Conservation (phyloP, 495 filamentous ascomycete species). For the Tricharina praecox region DNA sequence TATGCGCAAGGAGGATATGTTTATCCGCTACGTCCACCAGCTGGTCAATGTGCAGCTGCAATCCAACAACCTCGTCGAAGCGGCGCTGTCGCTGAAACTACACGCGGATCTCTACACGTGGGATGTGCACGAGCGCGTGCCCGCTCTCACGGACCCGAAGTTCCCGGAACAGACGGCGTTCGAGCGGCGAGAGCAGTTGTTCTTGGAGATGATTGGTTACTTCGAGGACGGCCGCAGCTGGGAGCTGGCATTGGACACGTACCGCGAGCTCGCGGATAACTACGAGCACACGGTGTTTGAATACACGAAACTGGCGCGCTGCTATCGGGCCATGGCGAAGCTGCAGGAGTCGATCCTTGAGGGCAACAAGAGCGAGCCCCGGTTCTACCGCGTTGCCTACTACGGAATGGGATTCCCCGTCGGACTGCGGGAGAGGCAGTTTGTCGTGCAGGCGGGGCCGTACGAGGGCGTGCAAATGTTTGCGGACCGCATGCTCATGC, state of each 20-base stretch:
- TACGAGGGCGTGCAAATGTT: constrained; percentile 65
- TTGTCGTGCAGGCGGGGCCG: constrained; percentile 69
- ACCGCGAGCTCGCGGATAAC: constrained; percentile 74
- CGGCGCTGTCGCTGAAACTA: constrained; percentile 72
- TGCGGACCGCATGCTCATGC: constrained; percentile 80
- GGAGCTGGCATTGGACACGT: constrained; percentile 75
- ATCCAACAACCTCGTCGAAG: constrained; percentile 68
- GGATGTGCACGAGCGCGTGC: constrained; percentile 55
- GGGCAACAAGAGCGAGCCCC: constrained; percentile 54
- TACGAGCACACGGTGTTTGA: constrained; percentile 84
- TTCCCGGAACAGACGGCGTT: constrained; percentile 78
- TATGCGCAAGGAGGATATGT: constrained; percentile 95
- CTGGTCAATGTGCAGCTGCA: constrained; percentile 62
- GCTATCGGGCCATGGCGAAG: constrained; percentile 79
- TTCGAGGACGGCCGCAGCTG: constrained; percentile 88
- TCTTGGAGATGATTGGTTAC: constrained; percentile 83
- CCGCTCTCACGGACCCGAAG: constrained; percentile 50
- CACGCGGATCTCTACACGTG: constrained; percentile 90
- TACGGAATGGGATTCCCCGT: constrained; percentile 78
- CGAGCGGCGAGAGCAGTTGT: constrained; percentile 80
- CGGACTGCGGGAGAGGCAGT: constrained; percentile 73
- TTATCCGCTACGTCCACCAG: constrained; percentile 90
- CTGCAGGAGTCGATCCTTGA: constrained; percentile 69
- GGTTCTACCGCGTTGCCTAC: constrained; percentile 87
- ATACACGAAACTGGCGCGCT: constrained; percentile 74